Percentiles rank a stretch among this genome's conserved stretches.
Evolutionary conservation across 345 rosid species (phyloP).

Genomic region (Ceriops zippeliana): DNA sequence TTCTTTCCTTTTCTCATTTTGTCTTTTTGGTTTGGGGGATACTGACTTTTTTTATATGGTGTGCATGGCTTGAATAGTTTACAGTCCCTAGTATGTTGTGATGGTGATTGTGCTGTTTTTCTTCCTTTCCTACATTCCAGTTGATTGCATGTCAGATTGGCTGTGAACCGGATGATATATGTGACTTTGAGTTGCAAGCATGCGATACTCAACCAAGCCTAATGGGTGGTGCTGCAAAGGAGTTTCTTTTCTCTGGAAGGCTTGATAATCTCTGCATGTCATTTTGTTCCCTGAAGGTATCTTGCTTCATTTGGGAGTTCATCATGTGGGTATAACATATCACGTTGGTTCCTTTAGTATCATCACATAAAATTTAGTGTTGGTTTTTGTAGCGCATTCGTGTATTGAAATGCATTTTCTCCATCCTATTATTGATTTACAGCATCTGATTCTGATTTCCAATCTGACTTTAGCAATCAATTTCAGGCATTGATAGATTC

Average conservation of each 20-base stretch:
- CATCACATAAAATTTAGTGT: too few relatives aligned
- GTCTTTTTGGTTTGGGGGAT: background rate
- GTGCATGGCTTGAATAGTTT: background rate
- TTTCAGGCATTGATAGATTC: conserved; percentile 78
- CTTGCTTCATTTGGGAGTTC: background rate
- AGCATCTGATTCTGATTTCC: background rate
- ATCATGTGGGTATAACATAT: background rate
- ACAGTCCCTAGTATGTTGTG: background rate
- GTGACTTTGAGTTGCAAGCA: conserved; percentile 94
- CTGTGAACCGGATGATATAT: conserved; percentile 67
- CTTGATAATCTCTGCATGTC: conserved; percentile 99
- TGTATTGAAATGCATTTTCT: background rate
- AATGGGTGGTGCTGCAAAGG: conserved; percentile 79
- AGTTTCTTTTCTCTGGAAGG: conserved; percentile 91
- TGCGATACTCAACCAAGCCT: conserved; percentile 94
- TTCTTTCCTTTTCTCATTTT: background rate
- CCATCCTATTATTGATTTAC: background rate
- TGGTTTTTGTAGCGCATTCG: background rate
- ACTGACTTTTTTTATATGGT: background rate
- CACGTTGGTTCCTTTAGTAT: background rate
- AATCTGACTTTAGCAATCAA: conserved; percentile 8
- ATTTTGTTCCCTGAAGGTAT: conserved; percentile 87
- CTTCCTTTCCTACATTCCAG: conserved; percentile 32
- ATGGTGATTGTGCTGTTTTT: conserved; percentile 1
- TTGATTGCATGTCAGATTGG: conserved; percentile 58